Evolutionary conservation across 352 stramenopile species (phyloP).

Genomic region (Blastocystis sp.): DNA sequence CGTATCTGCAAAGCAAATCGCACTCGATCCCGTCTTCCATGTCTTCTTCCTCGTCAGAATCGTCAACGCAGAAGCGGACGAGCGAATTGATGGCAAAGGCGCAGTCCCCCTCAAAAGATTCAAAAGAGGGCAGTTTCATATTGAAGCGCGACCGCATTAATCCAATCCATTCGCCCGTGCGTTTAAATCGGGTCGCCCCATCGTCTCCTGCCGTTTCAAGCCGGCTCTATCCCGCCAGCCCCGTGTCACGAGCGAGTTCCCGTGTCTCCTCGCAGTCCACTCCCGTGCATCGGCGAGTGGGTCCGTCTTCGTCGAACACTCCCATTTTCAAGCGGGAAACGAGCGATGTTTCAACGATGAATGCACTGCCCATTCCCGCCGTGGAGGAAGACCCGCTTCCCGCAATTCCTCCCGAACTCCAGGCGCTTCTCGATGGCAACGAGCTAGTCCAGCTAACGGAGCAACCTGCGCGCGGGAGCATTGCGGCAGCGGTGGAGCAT

Average conservation of each 20-base stretch:
- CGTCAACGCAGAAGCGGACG: constrained; percentile 28
- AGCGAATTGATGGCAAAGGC: constrained; percentile 1
- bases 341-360: background rate
- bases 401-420: background rate
- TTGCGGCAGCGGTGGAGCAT: background rate
- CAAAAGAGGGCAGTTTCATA: background rate
- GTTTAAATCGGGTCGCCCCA: background rate
- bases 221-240: background rate
- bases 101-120: background rate
- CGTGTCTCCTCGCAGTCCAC: background rate
- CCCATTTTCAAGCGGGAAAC: background rate
- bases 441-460: constrained; percentile 3
- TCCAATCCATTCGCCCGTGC: background rate
- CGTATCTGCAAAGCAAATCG: too few relatives aligned
- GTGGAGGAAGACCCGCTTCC: background rate
- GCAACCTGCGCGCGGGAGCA: constrained; percentile 14
- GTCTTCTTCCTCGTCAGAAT: constrained; percentile 2
- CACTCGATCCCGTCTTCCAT: too few relatives aligned
- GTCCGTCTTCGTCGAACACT: background rate
- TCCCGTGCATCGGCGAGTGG: background rate
- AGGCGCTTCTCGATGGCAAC: background rate
- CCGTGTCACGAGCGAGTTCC: background rate
- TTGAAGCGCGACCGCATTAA: background rate
- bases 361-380: background rate
- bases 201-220: background rate